Conservation (phyloP, 31 red algal genomes). For the Bonnemaisonia californica region DNA sequence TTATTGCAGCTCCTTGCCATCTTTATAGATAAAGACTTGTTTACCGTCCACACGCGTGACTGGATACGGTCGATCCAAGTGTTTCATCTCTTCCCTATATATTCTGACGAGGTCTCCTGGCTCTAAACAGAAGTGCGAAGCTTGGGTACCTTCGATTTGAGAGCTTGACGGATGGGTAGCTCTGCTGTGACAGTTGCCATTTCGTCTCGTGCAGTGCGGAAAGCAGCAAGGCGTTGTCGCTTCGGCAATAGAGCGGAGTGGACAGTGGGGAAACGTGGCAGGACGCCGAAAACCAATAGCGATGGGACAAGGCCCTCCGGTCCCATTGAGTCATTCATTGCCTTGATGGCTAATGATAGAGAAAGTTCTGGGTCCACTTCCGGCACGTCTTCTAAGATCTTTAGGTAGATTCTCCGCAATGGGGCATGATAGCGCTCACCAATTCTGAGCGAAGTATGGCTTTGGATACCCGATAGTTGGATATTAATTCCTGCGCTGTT, state of each 20-base stretch:
- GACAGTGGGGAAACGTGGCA: background rate
- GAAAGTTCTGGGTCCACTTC: background rate
- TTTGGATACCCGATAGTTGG: background rate
- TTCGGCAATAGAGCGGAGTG: background rate
- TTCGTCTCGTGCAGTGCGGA: background rate
- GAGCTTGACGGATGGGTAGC: background rate
- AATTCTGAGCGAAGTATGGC: background rate
- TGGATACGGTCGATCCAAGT: constrained; percentile 1
- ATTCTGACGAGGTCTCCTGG: background rate
- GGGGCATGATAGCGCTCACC: background rate
- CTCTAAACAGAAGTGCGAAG: background rate
- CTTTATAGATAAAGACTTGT: background rate
- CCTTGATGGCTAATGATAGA: background rate
- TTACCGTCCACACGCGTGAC: constrained; percentile 2
- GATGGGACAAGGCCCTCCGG: constrained; percentile 2
- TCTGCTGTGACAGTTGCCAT: constrained; percentile 1
- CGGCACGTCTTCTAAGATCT: background rate
- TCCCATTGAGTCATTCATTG: constrained; percentile 10
- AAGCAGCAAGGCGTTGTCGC: background rate
- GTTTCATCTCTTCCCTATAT: background rate
- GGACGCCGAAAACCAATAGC: constrained; percentile 3
- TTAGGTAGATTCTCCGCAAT: background rate
- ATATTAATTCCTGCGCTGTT: background rate
- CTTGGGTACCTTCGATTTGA: background rate
- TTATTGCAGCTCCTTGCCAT: constrained; percentile 1